Percentiles rank a stretch among this genome's conserved stretches.
phyloP scores from a whole-genome alignment of 2,329 filamentous ascomycete genomes.

The Hymenotorrendiella dingleyae region DNA sequence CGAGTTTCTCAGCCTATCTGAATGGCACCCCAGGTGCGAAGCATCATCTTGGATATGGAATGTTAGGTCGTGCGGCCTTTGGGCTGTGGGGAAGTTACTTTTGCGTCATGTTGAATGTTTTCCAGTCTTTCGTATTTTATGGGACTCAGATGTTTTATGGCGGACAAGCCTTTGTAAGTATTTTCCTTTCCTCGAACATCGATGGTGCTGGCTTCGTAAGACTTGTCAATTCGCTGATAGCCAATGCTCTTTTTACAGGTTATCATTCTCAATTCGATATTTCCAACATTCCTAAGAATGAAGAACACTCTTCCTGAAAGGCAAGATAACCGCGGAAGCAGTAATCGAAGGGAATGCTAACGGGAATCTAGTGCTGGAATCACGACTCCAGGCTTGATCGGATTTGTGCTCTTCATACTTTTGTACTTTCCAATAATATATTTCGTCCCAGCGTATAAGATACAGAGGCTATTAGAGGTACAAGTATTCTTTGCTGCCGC shows the following conservation, averaged over 20 bases:
- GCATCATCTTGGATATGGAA: conserved; percentile 11
- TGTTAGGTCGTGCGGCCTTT: conserved; percentile 25
- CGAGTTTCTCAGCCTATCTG: conserved; percentile 6
- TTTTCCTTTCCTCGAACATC: too few relatives aligned
- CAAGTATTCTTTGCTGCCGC: conserved; percentile 5
- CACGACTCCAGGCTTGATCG: conserved; percentile 12
- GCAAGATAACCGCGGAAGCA: not conserved
- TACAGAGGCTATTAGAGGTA: conserved; percentile 9
- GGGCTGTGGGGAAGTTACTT: conserved; percentile 29
- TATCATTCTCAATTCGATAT: conserved; percentile 15
- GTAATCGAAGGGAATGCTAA: not conserved
- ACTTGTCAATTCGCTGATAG: too few relatives aligned
- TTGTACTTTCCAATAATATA: conserved; percentile 12
- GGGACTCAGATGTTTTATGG: conserved; percentile 22
- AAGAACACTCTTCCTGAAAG: conserved; percentile 15
- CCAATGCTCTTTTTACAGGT: too few relatives aligned
- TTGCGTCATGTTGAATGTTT: conserved; percentile 24
- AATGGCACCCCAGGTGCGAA: conserved; percentile 9
- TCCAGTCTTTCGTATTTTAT: conserved; percentile 23
- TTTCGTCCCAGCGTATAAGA: conserved; percentile 8
- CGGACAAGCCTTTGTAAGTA: conserved; percentile 12
- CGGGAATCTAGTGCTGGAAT: conserved; percentile 7
- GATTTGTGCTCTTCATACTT: conserved; percentile 10
- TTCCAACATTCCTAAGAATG: conserved; percentile 14
- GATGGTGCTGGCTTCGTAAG: too few relatives aligned